Evolutionary conservation across 2,329 filamentous ascomycete genomes (phyloP).

Genomic region (Pseudofabraea citricarpa): DNA sequence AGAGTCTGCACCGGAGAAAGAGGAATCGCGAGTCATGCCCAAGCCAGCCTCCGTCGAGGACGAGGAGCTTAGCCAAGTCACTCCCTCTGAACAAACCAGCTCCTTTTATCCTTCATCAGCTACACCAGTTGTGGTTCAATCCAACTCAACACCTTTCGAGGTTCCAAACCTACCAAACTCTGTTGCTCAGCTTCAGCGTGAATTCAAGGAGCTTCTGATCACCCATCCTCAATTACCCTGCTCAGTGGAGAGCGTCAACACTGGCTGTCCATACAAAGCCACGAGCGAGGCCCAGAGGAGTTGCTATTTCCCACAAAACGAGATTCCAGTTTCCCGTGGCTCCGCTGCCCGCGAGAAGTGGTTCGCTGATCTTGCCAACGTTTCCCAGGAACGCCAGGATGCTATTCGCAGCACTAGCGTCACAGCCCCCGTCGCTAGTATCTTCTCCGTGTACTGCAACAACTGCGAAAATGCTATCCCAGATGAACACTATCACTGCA

Average conservation of each 20-base stretch:
- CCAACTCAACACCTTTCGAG: not conserved
- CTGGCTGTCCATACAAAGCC: constrained; percentile 6
- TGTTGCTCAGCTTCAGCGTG: constrained; percentile 22
- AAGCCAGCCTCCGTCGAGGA: constrained; percentile 46
- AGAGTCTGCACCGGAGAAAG: constrained; percentile 5
- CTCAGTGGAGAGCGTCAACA: constrained; percentile 3
- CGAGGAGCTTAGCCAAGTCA: constrained; percentile 27
- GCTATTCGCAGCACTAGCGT: constrained; percentile 7
- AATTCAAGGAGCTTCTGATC: constrained; percentile 23
- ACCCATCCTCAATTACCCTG: constrained; percentile 12
- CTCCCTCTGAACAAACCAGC: constrained; percentile 14
- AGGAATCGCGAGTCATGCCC: constrained; percentile 17
- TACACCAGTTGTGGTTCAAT: not conserved
- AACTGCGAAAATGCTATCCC: constrained; percentile 74
- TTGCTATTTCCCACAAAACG: constrained; percentile 13
- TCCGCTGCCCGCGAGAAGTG: constrained; percentile 26
- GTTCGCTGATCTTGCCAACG: constrained; percentile 25
- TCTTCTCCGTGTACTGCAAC: constrained; percentile 92
- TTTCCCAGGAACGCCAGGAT: constrained; percentile 21
- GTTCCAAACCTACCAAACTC: constrained; percentile 4
- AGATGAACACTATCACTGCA: constrained; percentile 89
- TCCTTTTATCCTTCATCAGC: constrained; percentile 1
- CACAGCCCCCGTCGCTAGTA: constrained; percentile 15
- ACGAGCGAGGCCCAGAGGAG: constrained; percentile 12
- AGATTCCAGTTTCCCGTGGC: constrained; percentile 22